Evolutionary conservation across 345 rosid species (phyloP).

Genomic region (Populus simonii): DNA sequence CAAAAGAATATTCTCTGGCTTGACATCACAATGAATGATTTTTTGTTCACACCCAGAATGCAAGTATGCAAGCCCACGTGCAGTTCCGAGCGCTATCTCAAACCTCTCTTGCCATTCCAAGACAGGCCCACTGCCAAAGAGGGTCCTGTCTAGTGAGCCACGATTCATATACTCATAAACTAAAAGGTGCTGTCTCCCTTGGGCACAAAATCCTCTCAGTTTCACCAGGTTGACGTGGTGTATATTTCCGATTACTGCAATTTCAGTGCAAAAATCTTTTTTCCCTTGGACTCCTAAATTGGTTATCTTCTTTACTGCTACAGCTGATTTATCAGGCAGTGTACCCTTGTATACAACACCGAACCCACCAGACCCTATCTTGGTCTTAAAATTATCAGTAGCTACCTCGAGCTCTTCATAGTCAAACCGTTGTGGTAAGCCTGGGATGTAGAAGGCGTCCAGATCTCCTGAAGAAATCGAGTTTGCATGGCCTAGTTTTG

Average conservation of each 20-base stretch:
- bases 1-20: slow-evolving; percentile 31
- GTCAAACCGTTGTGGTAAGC: slow-evolving; percentile 25
- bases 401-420: slow-evolving; percentile 21
- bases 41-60: slow-evolving; percentile 21
- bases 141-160: slow-evolving; percentile 24
- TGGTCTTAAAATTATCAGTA: slow-evolving; percentile 22
- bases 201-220: slow-evolving; percentile 26
- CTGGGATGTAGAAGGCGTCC: slow-evolving; percentile 65
- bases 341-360: slow-evolving; percentile 28
- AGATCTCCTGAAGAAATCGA: slow-evolving; percentile 58
- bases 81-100: slow-evolving; percentile 29
- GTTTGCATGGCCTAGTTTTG: slow-evolving; percentile 29
- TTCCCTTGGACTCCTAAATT: slow-evolving; percentile 25
- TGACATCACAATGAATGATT: slow-evolving; percentile 29
- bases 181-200: slow-evolving; percentile 23
- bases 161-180: slow-evolving; percentile 31
- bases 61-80: slow-evolving; percentile 26
- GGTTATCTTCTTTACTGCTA: slow-evolving; percentile 25
- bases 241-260: slow-evolving; percentile 26
- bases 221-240: slow-evolving; percentile 28
- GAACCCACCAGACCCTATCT: slow-evolving; percentile 25
- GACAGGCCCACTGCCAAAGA: slow-evolving; percentile 18
- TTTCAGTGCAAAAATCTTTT: slow-evolving; percentile 28
- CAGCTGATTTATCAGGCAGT: slow-evolving; percentile 16
- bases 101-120: slow-evolving; percentile 26